phyloP scores from a whole-genome alignment of 768 basidiomycete species.

The Lactifluus echinatus region DNA sequence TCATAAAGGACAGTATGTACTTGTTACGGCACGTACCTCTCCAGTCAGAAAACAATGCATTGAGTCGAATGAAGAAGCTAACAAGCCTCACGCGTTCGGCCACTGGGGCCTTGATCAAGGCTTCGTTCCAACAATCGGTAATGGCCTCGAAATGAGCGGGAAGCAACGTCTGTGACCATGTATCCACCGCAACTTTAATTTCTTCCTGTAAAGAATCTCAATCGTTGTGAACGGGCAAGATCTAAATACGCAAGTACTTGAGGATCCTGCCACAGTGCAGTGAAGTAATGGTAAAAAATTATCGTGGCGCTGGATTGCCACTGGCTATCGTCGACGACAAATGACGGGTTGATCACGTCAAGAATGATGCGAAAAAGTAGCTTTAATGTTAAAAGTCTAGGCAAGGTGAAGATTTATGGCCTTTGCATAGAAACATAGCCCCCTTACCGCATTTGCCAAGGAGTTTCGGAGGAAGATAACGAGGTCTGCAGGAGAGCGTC shows the following conservation, averaged over 20 bases:
- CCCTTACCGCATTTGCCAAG: constrained; percentile 48
- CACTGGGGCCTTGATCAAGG: constrained; percentile 45
- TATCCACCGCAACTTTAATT: constrained; percentile 48
- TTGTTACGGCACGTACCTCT: constrained; percentile 35
- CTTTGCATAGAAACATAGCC: neutral
- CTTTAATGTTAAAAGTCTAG: constrained; percentile 43
- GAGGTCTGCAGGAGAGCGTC: constrained; percentile 38
- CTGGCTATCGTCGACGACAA: constrained; percentile 54
- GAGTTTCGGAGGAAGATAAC: constrained; percentile 29
- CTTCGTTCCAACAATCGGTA: constrained; percentile 59
- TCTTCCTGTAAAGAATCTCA: constrained; percentile 45
- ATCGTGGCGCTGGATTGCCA: constrained; percentile 56
- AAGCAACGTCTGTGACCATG: constrained; percentile 51
- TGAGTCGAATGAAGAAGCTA: constrained; percentile 58
- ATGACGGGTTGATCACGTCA: constrained; percentile 55
- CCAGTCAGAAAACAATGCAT: constrained; percentile 62
- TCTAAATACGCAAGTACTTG: constrained; percentile 33
- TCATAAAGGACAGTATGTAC: neutral
- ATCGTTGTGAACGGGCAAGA: neutral
- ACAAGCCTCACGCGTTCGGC: constrained; percentile 49
- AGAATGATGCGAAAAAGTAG: constrained; percentile 57
- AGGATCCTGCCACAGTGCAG: constrained; percentile 53
- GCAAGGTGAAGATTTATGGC: neutral
- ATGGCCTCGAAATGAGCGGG: constrained; percentile 60
- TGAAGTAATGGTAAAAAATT: constrained; percentile 54